A percentile compares a stretch with the other conserved stretches of the same genome.
phyloP scores from a whole-genome alignment of 2,329 filamentous ascomycete genomes.

The Venturia carpophila region DNA sequence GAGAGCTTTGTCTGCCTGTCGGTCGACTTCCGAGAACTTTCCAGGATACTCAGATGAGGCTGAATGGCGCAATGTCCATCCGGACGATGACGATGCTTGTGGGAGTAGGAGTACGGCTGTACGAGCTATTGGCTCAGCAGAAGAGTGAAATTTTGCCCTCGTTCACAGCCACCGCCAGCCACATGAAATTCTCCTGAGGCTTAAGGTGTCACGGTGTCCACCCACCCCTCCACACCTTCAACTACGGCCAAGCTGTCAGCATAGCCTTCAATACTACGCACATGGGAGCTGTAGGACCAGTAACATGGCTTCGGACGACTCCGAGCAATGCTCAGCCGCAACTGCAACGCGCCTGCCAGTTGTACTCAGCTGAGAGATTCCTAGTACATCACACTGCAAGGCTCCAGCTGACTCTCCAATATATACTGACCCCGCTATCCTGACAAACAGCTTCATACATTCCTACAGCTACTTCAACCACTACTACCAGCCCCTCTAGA shows the following conservation, averaged over 20 bases:
- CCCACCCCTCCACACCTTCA: not conserved
- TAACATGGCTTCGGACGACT: not conserved
- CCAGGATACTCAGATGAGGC: not conserved
- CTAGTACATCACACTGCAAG: not conserved
- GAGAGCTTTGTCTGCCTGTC: not conserved
- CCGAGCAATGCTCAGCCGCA: conserved; percentile 2
- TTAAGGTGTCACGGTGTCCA: too few species aligned
- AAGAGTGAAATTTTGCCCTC: not conserved
- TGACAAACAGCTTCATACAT: not conserved
- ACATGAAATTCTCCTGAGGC: too few species aligned
- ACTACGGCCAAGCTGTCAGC: not conserved
- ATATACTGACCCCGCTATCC: conserved; percentile 9
- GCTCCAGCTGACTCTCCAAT: not conserved
- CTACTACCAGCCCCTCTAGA: not conserved
- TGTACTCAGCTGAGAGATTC: not conserved
- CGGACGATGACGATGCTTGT: not conserved
- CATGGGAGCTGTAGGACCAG: not conserved
- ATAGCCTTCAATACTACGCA: not conserved
- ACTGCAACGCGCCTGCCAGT: not conserved
- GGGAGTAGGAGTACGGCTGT: too few species aligned
- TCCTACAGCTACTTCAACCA: not conserved
- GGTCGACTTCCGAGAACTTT: too few species aligned
- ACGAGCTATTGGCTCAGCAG: not conserved
- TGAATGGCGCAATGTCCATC: not conserved
- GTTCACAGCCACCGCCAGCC: not conserved